These are phyloP conservation scores for Collybia sordida DNA, from an alignment of 768 basidiomycete genomes.

Conservation along the genomic window DNA sequence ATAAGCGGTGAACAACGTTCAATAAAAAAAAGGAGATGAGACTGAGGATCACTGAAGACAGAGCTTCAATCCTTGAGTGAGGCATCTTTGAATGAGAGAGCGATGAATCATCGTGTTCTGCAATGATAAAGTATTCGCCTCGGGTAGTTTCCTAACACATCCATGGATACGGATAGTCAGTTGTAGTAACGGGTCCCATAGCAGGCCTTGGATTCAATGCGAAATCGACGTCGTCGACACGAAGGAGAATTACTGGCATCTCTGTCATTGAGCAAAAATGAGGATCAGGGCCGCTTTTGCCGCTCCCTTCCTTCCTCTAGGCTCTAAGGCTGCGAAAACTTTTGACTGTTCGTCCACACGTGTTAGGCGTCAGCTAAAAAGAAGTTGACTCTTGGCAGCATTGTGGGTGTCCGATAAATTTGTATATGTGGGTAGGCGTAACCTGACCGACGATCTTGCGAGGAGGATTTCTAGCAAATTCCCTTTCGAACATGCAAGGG, in stretches of 20 bases:
- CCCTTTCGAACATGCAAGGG: too few species aligned
- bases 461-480: too few species aligned
- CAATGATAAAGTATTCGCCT: slow-evolving; percentile 6
- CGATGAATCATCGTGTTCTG: neutral
- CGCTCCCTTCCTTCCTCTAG: slow-evolving; percentile 2
- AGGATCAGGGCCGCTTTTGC: slow-evolving; percentile 9
- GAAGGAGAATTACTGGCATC: slow-evolving; percentile 7
- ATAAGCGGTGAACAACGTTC: slow-evolving; percentile 21
- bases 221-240: slow-evolving; percentile 7
- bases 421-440: too few species aligned
- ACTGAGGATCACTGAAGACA: too few species aligned
- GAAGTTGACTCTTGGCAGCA: too few species aligned
- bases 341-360: too few species aligned
- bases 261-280: slow-evolving; percentile 5
- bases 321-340: too few species aligned
- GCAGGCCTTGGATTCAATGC: slow-evolving; percentile 8
- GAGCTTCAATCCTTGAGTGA: too few species aligned
- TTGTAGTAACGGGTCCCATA: slow-evolving; percentile 2
- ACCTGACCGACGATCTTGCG: too few species aligned
- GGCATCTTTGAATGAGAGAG: too few species aligned
- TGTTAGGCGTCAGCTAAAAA: too few species aligned
- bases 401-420: too few species aligned
- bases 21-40: slow-evolving; percentile 9
- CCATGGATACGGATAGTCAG: slow-evolving; percentile 10
- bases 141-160: slow-evolving; percentile 5